A percentile compares a stretch with the other conserved stretches of the same genome.
Conservation (phyloP, 2,329 filamentous ascomycete species). For the Pseudocercospora fijiensis region DNA sequence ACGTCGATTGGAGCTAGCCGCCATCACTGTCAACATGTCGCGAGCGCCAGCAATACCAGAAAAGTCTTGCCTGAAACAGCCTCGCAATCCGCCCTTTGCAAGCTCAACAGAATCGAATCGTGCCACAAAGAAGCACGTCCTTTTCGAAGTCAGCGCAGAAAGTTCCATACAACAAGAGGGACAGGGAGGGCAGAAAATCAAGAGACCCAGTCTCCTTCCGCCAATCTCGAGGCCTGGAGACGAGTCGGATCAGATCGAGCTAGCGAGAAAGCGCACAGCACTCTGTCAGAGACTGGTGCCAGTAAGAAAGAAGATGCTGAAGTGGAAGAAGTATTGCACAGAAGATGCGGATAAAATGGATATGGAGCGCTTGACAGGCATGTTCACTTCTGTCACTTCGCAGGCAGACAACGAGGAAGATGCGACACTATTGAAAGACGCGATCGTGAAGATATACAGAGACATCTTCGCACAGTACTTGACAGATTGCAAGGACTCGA, state of each 20-base stretch:
- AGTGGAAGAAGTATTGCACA: background rate
- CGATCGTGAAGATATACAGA: background rate
- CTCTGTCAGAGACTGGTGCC: background rate
- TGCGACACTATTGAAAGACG: background rate
- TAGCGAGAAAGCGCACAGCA: background rate
- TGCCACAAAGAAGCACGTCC: background rate
- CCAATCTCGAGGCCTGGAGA: background rate
- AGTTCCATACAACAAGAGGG: background rate
- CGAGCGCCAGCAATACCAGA: background rate
- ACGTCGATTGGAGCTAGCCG: background rate
- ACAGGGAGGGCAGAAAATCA: background rate
- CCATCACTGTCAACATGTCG: background rate
- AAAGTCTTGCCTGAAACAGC: background rate
- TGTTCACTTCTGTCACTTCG: background rate
- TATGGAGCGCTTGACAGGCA: background rate
- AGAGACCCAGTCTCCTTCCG: background rate
- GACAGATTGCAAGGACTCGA: background rate
- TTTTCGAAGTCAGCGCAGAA: background rate
- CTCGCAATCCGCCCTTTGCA: background rate
- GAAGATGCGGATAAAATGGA: background rate
- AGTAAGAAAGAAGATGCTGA: background rate
- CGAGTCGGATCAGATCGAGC: background rate
- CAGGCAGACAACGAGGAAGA: background rate
- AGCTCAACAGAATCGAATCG: background rate
- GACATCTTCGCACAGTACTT: background rate